Percentiles rank a stretch among this genome's conserved stretches.
Evolutionary conservation across 2,329 filamentous ascomycete species (phyloP).

Genomic region (Bipolaris sorokiniana): DNA sequence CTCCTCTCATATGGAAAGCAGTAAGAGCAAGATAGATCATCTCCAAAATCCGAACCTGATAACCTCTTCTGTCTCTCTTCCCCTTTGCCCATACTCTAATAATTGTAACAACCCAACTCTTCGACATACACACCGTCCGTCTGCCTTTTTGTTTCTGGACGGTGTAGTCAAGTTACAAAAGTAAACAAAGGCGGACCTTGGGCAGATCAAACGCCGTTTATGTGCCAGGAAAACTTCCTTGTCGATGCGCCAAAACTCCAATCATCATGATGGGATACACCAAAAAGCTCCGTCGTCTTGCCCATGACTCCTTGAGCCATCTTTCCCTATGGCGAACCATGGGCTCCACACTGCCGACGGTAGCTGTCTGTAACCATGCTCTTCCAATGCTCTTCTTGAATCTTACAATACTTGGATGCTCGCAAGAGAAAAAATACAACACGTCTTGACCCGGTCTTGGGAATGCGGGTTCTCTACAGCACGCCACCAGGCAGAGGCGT

Average conservation of each 20-base stretch:
- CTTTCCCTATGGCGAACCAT: not conserved
- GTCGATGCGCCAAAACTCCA: constrained; percentile 5
- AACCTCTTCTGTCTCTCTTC: too few species aligned
- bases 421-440: constrained; percentile 2
- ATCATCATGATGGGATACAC: constrained; percentile 2
- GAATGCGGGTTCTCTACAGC: constrained; percentile 14
- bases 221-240: not conserved
- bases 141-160: not conserved
- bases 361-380: not conserved
- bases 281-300: not conserved
- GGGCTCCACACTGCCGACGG: not conserved
- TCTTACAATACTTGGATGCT: constrained; percentile 11
- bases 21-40: too few species aligned
- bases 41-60: too few species aligned
- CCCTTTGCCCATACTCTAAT: not conserved
- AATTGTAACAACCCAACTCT: not conserved
- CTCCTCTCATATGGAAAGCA: too few species aligned
- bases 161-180: not conserved
- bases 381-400: not conserved
- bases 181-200: not conserved
- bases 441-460: not conserved
- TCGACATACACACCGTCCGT: not conserved
- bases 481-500: constrained; percentile 36
- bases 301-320: not conserved
- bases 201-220: not conserved